These are phyloP conservation scores for Metschnikowia picachoensis DNA, from an alignment of 805 yeast genomes.

Conservation along the genomic window DNA sequence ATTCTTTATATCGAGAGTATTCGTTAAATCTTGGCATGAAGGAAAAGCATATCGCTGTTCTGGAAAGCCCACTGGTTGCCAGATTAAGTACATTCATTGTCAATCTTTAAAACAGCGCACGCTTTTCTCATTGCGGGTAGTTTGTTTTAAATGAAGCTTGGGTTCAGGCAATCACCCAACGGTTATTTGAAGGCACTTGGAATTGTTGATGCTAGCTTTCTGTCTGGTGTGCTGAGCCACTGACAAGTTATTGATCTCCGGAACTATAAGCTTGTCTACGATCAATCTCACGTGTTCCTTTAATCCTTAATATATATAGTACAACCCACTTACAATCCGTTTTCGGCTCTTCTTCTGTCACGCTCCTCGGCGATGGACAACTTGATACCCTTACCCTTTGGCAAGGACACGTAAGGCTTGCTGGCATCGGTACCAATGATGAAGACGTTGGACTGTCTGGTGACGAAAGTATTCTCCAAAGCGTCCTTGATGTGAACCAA, in stretches of 20 bases:
- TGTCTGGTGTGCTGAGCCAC: background rate
- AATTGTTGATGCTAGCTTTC: too few relatives aligned
- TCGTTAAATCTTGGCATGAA: too few relatives aligned
- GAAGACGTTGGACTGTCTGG: slow-evolving; percentile 91
- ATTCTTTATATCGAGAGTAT: too few relatives aligned
- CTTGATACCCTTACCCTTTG: slow-evolving; percentile 99
- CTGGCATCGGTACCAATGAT: slow-evolving; percentile 87
- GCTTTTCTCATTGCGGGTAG: too few relatives aligned
- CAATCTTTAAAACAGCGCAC: too few relatives aligned
- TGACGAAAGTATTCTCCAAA: slow-evolving; percentile 90
- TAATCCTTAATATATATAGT: background rate
- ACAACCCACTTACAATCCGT: slow-evolving; percentile 22
- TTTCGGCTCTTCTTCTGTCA: slow-evolving; percentile 93
- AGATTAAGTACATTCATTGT: too few relatives aligned
- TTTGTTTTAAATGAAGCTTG: too few relatives aligned
- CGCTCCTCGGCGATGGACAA: slow-evolving; percentile 95
- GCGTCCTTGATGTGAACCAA: slow-evolving; percentile 95
- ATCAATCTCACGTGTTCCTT: background rate
- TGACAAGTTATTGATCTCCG: background rate
- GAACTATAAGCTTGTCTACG: background rate
- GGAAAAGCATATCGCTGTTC: too few relatives aligned
- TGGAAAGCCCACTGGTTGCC: too few relatives aligned
- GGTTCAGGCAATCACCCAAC: too few relatives aligned
- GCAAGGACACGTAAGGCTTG: slow-evolving; percentile 90
- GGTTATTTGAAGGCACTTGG: too few relatives aligned